A percentile compares a stretch with the other conserved stretches of the same genome.
Evolutionary conservation across 2,329 filamentous ascomycete genomes (phyloP).

Genomic region (Cladosporium sp.): DNA sequence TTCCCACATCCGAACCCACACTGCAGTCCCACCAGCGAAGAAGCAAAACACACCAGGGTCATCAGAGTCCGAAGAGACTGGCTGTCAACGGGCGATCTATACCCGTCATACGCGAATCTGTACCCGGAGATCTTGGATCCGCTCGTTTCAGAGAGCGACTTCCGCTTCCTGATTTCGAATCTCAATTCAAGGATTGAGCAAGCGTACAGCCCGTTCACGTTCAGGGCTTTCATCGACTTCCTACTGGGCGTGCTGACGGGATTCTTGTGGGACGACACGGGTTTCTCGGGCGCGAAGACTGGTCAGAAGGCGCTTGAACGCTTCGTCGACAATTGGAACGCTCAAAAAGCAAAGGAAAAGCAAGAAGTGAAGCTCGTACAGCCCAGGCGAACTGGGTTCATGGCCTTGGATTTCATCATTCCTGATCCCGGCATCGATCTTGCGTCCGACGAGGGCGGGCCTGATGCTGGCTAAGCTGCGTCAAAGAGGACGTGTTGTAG

Average conservation of each 20-base stretch:
- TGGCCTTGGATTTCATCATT: constrained; percentile 78
- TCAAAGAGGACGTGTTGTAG: not conserved
- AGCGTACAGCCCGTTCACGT: constrained; percentile 73
- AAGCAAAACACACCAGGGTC: constrained; percentile 74
- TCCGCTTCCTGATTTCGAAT: constrained; percentile 72
- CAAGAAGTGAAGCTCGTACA: constrained; percentile 68
- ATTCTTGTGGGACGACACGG: constrained; percentile 91
- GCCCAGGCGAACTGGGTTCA: constrained; percentile 76
- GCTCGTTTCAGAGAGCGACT: constrained; percentile 76
- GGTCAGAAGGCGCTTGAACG: constrained; percentile 64
- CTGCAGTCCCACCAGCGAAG: constrained; percentile 67
- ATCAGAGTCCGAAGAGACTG: constrained; percentile 90
- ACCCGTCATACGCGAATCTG: constrained; percentile 87
- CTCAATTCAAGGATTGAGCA: constrained; percentile 70
- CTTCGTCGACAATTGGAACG: constrained; percentile 86
- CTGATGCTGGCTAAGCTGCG: not conserved
- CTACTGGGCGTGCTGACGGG: constrained; percentile 76
- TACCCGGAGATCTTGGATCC: constrained; percentile 95
- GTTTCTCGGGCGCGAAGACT: constrained; percentile 68
- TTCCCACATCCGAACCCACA: constrained; percentile 91
- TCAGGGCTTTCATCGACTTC: constrained; percentile 73
- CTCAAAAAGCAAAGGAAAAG: constrained; percentile 50
- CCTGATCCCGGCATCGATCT: constrained; percentile 62
- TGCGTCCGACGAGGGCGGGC: not conserved
- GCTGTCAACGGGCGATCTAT: constrained; percentile 78